Evolutionary conservation across 73 alveolate genomes (phyloP), one percentile per base, ranked within the genome.

Genomic region (Blepharisma japonicum): DNA sequence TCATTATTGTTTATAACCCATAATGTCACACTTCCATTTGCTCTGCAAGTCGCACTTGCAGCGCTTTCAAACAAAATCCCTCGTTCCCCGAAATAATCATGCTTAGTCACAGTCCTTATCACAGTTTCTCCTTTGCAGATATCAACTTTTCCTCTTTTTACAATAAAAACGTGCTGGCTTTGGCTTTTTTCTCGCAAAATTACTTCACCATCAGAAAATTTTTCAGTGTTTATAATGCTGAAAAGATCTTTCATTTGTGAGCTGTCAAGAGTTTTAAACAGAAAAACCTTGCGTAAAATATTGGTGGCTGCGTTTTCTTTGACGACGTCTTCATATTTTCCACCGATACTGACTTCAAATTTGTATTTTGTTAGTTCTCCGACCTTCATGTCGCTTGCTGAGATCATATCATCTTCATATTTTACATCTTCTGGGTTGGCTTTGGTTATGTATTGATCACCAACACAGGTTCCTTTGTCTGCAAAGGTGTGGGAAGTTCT

Each of bases 31-130:
- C 71, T 82, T 4, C 86, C 91, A 23, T 48, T 81, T 51, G 94
- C 94, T 55, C 45, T 85, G 6, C 72, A 84, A 9, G 94, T 74
- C 11, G 94, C 94, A 2, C 86, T 79, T 79, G 92, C 85, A 23
- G 67, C 55, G 49, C 79, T 66, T 42, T 81, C 80, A n/a, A 55
- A 51, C 38, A 77, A 71, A 42, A 87, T 71, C 6, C 89, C 90
- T 80, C 86, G 55, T 80, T 87, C 94, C 38, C 91, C 93, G n/a
- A 85, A 79, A 32, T 85, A 85, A 71, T 85, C 92, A 50, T 85
- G 85, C 21, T 70, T 48, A 42, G 56, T 32, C 67, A 85, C 71
- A 14, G 71, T 82, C 71, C 92, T 68, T 9, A 85, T 53, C 47
- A 78, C 68, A 21, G 68, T 55, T n/a, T 71, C 80, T 18, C 78